Conservation (phyloP, 2,329 filamentous ascomycete species). For the Hyphodiscus sp. region DNA sequence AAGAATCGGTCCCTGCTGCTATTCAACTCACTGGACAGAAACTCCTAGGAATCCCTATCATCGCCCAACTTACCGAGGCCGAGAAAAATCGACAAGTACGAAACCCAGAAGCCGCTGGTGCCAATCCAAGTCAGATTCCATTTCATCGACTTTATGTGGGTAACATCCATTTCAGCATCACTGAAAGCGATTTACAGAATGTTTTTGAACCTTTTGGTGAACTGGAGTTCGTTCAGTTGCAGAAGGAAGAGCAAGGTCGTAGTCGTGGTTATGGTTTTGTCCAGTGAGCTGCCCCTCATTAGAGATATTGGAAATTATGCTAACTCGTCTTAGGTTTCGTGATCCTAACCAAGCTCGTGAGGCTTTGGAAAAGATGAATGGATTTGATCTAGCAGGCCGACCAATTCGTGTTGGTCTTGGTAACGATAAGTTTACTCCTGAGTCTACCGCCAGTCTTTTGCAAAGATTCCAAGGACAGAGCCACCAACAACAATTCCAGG, state of each 20-base stretch:
- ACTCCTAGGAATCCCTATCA: conserved; percentile 96
- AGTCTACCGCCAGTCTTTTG: conserved; percentile 87
- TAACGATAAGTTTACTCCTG: conserved; percentile 99
- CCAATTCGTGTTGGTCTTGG: conserved; percentile 97
- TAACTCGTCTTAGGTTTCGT: conserved; percentile 60
- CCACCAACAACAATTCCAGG: conserved; percentile 68
- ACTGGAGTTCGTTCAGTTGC: conserved; percentile 93
- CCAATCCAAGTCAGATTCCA: conserved; percentile 74
- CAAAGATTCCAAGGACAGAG: conserved; percentile 84
- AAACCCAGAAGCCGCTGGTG: conserved; percentile 62
- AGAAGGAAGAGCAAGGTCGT: conserved; percentile 87
- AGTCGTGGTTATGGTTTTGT: conserved; percentile 98
- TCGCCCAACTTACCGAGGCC: conserved; percentile 95
- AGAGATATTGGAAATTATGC: conserved; percentile 25
- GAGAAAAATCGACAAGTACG: conserved; percentile 98
- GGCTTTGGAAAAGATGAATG: conserved; percentile 98
- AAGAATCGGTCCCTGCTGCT: conserved; percentile 87
- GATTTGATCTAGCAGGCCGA: conserved; percentile 94
- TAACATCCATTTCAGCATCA: conserved; percentile 99
- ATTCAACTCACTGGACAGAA: conserved; percentile 98
- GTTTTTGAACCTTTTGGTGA: conserved; percentile 98
- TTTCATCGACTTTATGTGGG: conserved; percentile 98
- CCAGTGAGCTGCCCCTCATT: conserved; percentile 60
- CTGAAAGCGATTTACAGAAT: conserved; percentile 88
- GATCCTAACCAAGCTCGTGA: conserved; percentile 88